A percentile compares a stretch with the other conserved stretches of the same genome.
Evolutionary conservation across 2,329 filamentous ascomycete genomes (phyloP).

Genomic region (Penicillium sp.): DNA sequence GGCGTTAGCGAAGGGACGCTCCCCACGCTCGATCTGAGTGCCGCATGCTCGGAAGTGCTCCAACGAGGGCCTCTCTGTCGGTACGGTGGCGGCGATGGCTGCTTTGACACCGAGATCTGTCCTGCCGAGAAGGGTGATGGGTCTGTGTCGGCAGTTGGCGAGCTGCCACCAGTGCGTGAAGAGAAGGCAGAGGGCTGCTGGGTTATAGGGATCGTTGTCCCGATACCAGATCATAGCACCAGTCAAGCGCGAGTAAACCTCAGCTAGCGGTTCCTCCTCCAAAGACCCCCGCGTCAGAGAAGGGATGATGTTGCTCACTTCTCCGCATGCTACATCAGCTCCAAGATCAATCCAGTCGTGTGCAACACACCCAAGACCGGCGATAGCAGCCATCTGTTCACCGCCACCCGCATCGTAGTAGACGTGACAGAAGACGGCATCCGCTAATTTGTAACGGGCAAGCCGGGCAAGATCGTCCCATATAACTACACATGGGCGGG

Average conservation of each 20-base stretch:
- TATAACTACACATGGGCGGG: slow-evolving; percentile 11
- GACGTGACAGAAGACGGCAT: slow-evolving; percentile 16
- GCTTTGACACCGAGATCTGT: slow-evolving; percentile 8
- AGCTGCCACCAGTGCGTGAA: slow-evolving; percentile 18
- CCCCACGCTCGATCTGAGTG: slow-evolving; percentile 10
- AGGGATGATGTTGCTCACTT: slow-evolving; percentile 16
- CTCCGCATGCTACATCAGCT: slow-evolving; percentile 11
- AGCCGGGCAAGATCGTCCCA: slow-evolving; percentile 15
- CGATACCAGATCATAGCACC: slow-evolving; percentile 17
- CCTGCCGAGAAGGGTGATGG: slow-evolving; percentile 12
- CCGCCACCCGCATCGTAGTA: slow-evolving; percentile 15
- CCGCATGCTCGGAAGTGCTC: slow-evolving; percentile 13
- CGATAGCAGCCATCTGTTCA: slow-evolving; percentile 16
- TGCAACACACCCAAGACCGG: slow-evolving; percentile 13
- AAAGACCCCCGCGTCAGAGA: slow-evolving; percentile 12
- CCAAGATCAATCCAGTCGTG: slow-evolving; percentile 16
- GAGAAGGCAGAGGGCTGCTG: slow-evolving; percentile 13
- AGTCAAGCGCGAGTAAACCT: slow-evolving; percentile 12
- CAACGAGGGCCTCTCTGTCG: slow-evolving; percentile 8
- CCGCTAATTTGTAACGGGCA: slow-evolving; percentile 15
- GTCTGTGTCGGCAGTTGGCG: slow-evolving; percentile 15
- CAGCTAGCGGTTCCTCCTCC: slow-evolving; percentile 7
- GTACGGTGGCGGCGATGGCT: slow-evolving; percentile 10
- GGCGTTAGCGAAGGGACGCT: slow-evolving; percentile 8
- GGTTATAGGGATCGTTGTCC: slow-evolving; percentile 17